Evolutionary conservation across 2,329 filamentous ascomycete species (phyloP).

Genomic region (Botryotinia convoluta): DNA sequence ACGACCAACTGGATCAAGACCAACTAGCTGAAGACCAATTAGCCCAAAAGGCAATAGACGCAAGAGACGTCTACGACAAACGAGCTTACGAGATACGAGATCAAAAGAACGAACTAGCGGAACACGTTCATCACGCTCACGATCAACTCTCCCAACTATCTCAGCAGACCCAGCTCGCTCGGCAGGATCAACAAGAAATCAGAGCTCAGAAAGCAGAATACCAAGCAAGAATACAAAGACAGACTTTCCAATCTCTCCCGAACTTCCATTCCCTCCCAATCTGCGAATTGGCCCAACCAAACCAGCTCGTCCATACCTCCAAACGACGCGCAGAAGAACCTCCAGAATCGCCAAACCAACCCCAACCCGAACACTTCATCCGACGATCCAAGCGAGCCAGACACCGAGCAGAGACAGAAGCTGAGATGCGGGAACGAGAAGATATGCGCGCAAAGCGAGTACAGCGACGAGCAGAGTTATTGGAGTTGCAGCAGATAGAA

Average conservation of each 20-base stretch:
- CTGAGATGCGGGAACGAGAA: background rate
- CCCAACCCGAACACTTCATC: background rate
- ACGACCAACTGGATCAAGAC: background rate
- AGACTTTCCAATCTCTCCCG: background rate
- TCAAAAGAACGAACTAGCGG: background rate
- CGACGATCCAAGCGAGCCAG: background rate
- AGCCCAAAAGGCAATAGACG: background rate
- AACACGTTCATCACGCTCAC: background rate
- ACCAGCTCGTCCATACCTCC: rapidly evolving
- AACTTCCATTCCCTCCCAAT: background rate
- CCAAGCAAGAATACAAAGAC: background rate
- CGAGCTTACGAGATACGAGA: background rate
- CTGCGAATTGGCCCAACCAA: background rate
- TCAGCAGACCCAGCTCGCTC: background rate
- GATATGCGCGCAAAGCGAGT: background rate
- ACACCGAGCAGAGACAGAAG: background rate
- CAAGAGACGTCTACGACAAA: background rate
- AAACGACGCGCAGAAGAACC: background rate
- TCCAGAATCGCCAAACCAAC: background rate
- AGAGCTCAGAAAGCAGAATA: background rate
- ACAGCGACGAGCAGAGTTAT: background rate
- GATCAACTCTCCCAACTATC: background rate
- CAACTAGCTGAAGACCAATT: background rate
- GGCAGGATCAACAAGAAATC: background rate
- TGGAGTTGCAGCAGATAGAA: background rate